Evolutionary conservation across 768 basidiomycete species (phyloP), one percentile per base, ranked within the genome.

Genomic region (Hydnomerulius pinastri): DNA sequence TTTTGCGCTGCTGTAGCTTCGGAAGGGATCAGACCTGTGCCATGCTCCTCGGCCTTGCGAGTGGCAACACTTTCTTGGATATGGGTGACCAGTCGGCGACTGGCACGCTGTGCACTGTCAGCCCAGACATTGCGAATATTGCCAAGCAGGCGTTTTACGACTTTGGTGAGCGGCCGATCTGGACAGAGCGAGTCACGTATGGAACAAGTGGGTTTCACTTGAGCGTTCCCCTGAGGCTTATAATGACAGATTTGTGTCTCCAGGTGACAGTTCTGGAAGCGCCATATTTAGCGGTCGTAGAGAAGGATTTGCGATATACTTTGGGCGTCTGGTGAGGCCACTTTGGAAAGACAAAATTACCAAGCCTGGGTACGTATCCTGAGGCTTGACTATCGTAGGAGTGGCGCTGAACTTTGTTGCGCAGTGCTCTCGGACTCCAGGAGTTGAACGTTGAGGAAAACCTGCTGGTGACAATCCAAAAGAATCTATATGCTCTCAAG

Each of bases 1-100:
- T 36, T 13, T 40, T 43, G 18, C 51, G 33, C 17, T 13, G 39
- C 30, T 28, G 15, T 58, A 96, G 94, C 63, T 97, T 90, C 66
- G 93, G 94, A 39, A 81, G 92, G 46, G 90, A 94, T 65, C 90
- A 96, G 61, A 88, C 91, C 3, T 95, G 92, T 59, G 87, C 91
- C 5, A 95, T 97, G 90, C 80, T 92, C 15, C 78, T 96, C 12
- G 88, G 86, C 10, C 78, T 98, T 48, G 90, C 92, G 0, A 80
- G 87, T 51, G 90, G 88, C 29, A 94, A 93, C 66, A 85, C 86
- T 1, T 92, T 86, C 68, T 68, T 93, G 47, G 85, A 88, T 50
- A 68, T 73, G 24, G 70, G 71, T n/a, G 80, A 81, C 42, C 74
- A 74, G 43, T 67, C 76, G 20, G 64, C 70, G 10, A 47, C 69